These are phyloP conservation scores for Colletotrichum chrysophilum DNA, from an alignment of 2,329 filamentous ascomycete genomes.

Conservation along the genomic window DNA sequence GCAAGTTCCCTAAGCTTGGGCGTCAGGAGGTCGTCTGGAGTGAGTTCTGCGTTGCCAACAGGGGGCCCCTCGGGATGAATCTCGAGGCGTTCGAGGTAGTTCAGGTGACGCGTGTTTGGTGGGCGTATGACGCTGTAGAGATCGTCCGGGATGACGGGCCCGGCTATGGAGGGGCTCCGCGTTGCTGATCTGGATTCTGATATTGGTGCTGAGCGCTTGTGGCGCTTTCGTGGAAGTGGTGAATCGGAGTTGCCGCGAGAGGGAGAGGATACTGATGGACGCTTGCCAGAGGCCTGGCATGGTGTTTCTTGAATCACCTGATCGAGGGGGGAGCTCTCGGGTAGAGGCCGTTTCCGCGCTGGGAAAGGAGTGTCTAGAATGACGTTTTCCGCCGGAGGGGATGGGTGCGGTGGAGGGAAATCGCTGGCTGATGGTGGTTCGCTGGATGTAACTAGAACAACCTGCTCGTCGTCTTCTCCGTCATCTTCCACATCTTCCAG, in stretches of 20 bases:
- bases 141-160: background rate
- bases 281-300: conserved; percentile 1
- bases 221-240: conserved; percentile 29
- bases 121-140: conserved; percentile 25
- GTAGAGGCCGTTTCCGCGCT: background rate
- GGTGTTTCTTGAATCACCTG: conserved; percentile 15
- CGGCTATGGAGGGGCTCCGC: conserved; percentile 39
- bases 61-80: conserved; percentile 62
- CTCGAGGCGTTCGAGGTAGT: conserved; percentile 38
- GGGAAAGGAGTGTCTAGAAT: conserved; percentile 9
- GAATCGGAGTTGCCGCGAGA: conserved; percentile 37
- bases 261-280: background rate
- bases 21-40: conserved; percentile 59
- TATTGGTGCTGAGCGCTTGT: conserved; percentile 13
- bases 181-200: conserved; percentile 26
- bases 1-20: conserved; percentile 57
- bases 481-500: background rate
- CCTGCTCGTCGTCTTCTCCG: background rate
- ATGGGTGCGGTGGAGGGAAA: background rate
- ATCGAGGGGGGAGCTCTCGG: background rate
- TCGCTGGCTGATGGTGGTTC: conserved; percentile 25
- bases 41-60: conserved; percentile 48
- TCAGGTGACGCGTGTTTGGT: conserved; percentile 25
- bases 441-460: conserved; percentile 41
- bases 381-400: conserved; percentile 19